Conservation (phyloP, 2,329 filamentous ascomycete genomes). For the Kalaharituber pfeilii region DNA sequence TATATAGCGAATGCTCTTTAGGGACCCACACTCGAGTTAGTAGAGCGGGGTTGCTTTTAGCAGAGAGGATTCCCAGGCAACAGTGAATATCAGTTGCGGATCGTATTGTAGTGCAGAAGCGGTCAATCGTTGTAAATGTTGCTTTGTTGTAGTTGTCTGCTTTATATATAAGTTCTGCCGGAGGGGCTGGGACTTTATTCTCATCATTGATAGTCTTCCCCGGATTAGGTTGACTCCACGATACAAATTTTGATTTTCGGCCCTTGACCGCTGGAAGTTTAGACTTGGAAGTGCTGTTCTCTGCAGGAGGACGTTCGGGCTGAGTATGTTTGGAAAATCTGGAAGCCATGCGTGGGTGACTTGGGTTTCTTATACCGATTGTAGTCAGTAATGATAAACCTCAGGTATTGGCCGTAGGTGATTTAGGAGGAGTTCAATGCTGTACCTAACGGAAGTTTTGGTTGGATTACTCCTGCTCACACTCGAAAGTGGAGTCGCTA, state of each 20-base stretch:
- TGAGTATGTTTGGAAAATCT: too few species aligned
- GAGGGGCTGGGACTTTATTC: background rate
- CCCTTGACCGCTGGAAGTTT: too few species aligned
- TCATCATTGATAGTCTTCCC: background rate
- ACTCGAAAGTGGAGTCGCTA: too few species aligned
- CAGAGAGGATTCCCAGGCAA: background rate
- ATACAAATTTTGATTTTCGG: background rate
- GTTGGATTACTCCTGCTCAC: too few species aligned
- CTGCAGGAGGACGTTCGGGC: too few species aligned
- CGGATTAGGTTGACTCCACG: background rate
- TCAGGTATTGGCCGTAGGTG: too few species aligned
- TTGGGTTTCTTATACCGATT: too few species aligned
- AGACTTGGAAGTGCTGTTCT: too few species aligned
- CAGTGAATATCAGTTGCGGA: background rate
- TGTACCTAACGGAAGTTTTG: too few species aligned
- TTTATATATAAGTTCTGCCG: background rate
- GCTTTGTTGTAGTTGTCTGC: background rate
- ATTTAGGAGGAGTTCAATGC: too few species aligned
- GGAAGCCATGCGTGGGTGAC: too few species aligned
- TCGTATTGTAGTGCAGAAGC: background rate
- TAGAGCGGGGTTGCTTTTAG: background rate
- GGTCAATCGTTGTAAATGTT: background rate
- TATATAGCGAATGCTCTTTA: background rate
- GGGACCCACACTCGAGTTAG: background rate
- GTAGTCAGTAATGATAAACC: too few species aligned